Base-by-base conservation (phyloP, 352 stramenopile genomes). In the Globisporangium nagaii region DNA sequence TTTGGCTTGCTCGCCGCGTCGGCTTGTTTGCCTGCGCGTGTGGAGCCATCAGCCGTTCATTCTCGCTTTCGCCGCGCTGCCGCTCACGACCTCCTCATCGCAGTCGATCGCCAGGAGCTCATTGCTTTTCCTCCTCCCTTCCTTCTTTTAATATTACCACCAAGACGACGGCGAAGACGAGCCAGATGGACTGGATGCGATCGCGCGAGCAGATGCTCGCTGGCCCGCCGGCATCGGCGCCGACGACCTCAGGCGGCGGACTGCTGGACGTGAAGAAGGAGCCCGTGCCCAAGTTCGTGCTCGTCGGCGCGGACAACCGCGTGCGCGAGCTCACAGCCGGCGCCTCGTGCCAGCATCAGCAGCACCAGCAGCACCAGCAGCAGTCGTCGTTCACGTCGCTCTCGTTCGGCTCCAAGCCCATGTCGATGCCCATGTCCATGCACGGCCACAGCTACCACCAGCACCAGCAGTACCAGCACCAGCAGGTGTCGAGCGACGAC, bases 221-320 rank as follows among this genome's bases (percentile, higher is more conserved):
- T 4, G 64, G 52, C 19, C 68, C 43, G 10, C 43, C 66, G 1
- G 42, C 11, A 2, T 24, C 27, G 9, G 24, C 39, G 9, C 15
- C 6, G 8, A 25, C 2, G 19, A n/a, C n/a, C n/a, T n/a, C n/a
- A 12, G 37, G 27, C 13, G 8, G 17, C 17, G 4, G 42, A 2
- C 7, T 19, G 4, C 60, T 65, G 8, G 57, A 66, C 15, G 53
- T 56, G 17, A 58, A 66, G 53, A 53, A 48, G 36, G 56, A 63
- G 17, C 25, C 37, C 32, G 66, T 69, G 30, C 78, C 78, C 47
- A 73, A 81, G 52, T 90, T 90, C 55, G 78, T 74, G 47, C 71
- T 90, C 31, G 74, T 89, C 13, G 79, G 87, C 71, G 57, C 76
- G 8, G 85, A 80, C 61, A 88, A 88, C 56, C 79, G 77, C 53